A percentile compares a stretch with the other conserved stretches of the same genome.
These are phyloP conservation scores for Chaetothyriales sp. DNA, from an alignment of 2,329 filamentous ascomycete species.

Conservation along the genomic window DNA sequence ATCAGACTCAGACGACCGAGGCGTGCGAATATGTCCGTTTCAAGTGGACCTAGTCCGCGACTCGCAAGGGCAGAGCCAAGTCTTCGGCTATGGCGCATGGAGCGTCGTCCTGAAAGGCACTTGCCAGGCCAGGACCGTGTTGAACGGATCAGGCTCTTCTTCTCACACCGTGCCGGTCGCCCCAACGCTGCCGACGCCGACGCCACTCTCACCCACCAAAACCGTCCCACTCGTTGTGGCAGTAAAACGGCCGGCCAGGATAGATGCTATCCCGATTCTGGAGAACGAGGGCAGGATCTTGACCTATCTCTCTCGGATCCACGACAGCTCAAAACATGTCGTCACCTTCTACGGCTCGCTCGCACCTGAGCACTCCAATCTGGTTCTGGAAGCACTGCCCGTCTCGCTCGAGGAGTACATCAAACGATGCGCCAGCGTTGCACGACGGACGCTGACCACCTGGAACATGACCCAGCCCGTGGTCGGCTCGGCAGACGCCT, in stretches of 20 bases:
- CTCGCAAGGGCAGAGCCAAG: constrained; percentile 18
- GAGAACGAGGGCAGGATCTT: constrained; percentile 29
- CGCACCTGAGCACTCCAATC: constrained; percentile 12
- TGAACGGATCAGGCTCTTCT: neutral
- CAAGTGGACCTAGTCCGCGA: constrained; percentile 13
- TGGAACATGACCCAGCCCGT: constrained; percentile 33
- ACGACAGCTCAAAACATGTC: constrained; percentile 23
- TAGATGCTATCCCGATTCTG: constrained; percentile 28
- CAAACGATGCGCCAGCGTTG: constrained; percentile 20
- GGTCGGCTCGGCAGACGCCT: constrained; percentile 23
- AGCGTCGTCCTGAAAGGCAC: constrained; percentile 31
- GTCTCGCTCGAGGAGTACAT: constrained; percentile 29
- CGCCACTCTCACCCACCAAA: constrained; percentile 16
- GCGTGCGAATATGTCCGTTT: constrained; percentile 12
- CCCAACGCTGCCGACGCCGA: constrained; percentile 25
- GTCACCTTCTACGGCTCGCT: constrained; percentile 33
- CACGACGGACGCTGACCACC: constrained; percentile 22
- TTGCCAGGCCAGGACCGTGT: constrained; percentile 1
- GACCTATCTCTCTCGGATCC: constrained; percentile 23
- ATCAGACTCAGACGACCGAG: neutral
- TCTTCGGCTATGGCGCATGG: constrained; percentile 33
- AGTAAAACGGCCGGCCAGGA: constrained; percentile 29
- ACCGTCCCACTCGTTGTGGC: constrained; percentile 23
- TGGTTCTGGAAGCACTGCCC: constrained; percentile 32
- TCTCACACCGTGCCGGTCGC: constrained; percentile 8